Evolutionary conservation across 208 protist genomes (phyloP).

Genomic region (Leishmania tarentolae): DNA sequence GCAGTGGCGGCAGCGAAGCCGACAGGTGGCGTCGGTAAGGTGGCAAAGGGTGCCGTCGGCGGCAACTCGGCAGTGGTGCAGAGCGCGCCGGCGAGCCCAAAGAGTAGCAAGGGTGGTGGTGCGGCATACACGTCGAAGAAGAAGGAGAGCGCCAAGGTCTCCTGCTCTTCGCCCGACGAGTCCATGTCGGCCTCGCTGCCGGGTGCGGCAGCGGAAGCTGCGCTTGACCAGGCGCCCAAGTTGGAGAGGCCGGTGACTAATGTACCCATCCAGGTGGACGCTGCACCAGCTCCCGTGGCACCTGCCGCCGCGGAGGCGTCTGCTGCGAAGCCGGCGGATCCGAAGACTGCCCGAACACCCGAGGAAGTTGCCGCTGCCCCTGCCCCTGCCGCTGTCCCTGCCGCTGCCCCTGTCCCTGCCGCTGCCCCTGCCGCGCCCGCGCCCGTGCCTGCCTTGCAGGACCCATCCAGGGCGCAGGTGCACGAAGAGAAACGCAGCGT

Average conservation of each 20-base stretch:
- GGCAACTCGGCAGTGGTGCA: not conserved
- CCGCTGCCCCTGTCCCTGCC: no score
- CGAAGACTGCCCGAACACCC: not conserved
- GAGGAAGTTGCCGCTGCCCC: not conserved
- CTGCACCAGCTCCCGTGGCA: not conserved
- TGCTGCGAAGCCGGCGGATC: not conserved
- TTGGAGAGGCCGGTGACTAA: not conserved
- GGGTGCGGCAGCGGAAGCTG: not conserved
- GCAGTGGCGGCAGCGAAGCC: not conserved
- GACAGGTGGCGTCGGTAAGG: not conserved
- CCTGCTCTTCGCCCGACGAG: not conserved
- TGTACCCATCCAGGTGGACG: not conserved
- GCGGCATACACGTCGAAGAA: not conserved
- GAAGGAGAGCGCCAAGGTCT: not conserved
- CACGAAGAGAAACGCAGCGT: constrained; percentile 26
- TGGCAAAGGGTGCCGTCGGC: not conserved
- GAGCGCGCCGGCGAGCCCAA: constrained; percentile 2
- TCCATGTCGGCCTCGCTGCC: not conserved
- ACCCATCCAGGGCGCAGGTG: not conserved
- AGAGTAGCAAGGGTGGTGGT: not conserved
- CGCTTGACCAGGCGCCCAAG: not conserved
- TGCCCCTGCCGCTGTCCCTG: not conserved
- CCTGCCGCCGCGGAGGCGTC: not conserved
- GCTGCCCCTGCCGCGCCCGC: constrained; percentile 5
- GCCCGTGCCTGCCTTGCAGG: not conserved